Conservation (phyloP, 192 early-diverging fungal species). For the Coemansia sp. region DNA sequence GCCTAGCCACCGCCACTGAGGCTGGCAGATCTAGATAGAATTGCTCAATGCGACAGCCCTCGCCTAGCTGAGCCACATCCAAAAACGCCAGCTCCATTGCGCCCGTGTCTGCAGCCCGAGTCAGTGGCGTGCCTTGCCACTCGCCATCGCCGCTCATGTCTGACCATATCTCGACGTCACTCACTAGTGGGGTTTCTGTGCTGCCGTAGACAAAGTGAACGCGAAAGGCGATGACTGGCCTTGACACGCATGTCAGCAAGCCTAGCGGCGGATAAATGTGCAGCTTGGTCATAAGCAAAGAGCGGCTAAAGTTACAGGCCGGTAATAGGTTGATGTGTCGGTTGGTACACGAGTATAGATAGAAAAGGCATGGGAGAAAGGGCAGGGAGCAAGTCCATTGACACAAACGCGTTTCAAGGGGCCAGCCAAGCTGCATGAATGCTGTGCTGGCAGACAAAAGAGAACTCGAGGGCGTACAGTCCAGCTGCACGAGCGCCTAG, state of each 20-base stretch:
- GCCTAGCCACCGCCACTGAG: neutral
- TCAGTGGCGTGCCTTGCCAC: slow-evolving; percentile 23
- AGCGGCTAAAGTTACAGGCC: neutral
- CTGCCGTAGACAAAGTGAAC: slow-evolving; percentile 24
- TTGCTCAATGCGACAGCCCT: slow-evolving; percentile 4
- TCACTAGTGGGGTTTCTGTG: neutral
- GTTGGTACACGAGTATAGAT: neutral
- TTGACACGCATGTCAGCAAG: slow-evolving; percentile 24
- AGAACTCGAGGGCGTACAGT: neutral
- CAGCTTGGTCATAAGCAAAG: slow-evolving; percentile 6
- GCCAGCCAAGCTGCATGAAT: slow-evolving; percentile 9
- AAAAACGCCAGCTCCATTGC: slow-evolving; percentile 19
- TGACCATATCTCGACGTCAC: slow-evolving; percentile 34
- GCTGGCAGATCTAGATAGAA: slow-evolving; percentile 21
- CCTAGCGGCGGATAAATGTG: slow-evolving; percentile 41
- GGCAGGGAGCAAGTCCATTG: neutral
- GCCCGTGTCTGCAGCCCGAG: neutral
- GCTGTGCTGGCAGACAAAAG: neutral
- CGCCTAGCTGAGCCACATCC: slow-evolving; percentile 14
- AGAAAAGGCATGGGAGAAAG: neutral
- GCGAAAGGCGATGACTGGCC: slow-evolving; percentile 23
- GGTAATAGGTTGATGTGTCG: neutral
- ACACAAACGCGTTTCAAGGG: neutral
- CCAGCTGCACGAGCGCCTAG: neutral
- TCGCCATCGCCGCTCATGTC: slow-evolving; percentile 16